Evolutionary conservation across 1,139 yeast genomes (phyloP).

Genomic region (Lodderomyces jiufengensis): DNA sequence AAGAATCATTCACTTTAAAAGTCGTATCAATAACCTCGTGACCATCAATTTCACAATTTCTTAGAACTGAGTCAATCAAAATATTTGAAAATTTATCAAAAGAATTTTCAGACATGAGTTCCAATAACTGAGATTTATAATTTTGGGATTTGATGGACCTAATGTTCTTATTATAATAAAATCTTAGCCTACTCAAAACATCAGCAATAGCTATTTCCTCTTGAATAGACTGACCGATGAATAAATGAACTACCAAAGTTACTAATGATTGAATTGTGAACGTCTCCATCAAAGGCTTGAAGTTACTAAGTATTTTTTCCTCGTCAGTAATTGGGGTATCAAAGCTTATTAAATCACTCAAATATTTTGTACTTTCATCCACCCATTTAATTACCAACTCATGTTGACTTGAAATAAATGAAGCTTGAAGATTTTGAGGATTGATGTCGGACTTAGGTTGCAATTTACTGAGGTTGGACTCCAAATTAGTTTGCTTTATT

Average conservation of each 20-base stretch:
- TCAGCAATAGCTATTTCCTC: constrained; percentile 3
- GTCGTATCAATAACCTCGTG: not conserved
- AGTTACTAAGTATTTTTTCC: constrained; percentile 7
- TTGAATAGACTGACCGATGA: constrained; percentile 5
- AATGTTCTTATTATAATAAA: constrained; percentile 2
- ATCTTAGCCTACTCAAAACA: constrained; percentile 4
- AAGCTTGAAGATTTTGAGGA: not conserved
- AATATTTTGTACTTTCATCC: not conserved
- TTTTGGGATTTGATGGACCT: not conserved
- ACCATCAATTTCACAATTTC: constrained; percentile 1
- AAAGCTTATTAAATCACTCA: constrained; percentile 16
- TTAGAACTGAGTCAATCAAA: constrained; percentile 20
- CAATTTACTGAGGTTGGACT: constrained; percentile 14
- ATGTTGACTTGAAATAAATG: not conserved
- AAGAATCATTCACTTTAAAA: no score
- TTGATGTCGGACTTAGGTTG: constrained; percentile 3
- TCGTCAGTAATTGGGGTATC: constrained; percentile 6
- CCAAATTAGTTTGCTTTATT: constrained; percentile 25
- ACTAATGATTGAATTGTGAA: constrained; percentile 7
- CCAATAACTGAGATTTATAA: constrained; percentile 2
- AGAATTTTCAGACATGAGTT: constrained; percentile 5
- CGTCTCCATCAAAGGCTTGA: constrained; percentile 8
- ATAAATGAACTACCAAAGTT: constrained; percentile 4
- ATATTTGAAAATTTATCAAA: constrained; percentile 10
- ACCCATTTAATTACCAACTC: constrained; percentile 8